A percentile compares a stretch with the other conserved stretches of the same genome.
These are phyloP conservation scores for Dissophora globulifera DNA, from an alignment of 192 early-diverging fungal species.

Conservation along the genomic window DNA sequence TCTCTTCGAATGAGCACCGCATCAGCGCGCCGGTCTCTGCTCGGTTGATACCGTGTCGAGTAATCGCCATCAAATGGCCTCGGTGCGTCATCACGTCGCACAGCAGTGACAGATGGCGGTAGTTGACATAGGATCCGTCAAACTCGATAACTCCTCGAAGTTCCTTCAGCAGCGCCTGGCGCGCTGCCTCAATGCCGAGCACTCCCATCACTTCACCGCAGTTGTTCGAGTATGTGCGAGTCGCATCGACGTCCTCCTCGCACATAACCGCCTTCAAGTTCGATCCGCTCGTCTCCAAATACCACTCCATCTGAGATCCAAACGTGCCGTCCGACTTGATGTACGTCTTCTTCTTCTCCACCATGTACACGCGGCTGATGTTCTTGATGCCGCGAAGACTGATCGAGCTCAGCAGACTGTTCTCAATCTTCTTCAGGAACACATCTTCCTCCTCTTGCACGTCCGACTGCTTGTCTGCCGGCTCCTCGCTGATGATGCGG, in stretches of 20 bases:
- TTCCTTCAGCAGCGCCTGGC: conserved; percentile 89
- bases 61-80: conserved; percentile 95
- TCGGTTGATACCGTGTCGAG: conserved; percentile 97
- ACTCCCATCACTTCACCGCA: conserved; percentile 92
- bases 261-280: conserved; percentile 90
- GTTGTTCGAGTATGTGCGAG: conserved; percentile 89
- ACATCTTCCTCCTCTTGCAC: conserved; percentile 87
- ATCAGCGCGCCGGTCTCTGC: conserved; percentile 94
- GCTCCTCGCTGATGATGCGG: conserved; percentile 80
- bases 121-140: conserved; percentile 98
- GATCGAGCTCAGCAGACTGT: conserved; percentile 86
- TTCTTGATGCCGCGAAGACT: conserved; percentile 88
- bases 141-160: conserved; percentile 93
- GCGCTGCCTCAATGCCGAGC: conserved; percentile 97
- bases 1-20: conserved; percentile 98
- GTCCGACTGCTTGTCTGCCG: conserved; percentile 63
- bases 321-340: conserved; percentile 72
- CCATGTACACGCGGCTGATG: conserved; percentile 88
- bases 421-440: conserved; percentile 88
- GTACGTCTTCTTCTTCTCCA: conserved; percentile 62
- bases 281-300: conserved; percentile 94
- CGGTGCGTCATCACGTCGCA: conserved; percentile 97
- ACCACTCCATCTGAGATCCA: conserved; percentile 72
- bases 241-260: conserved; percentile 84
- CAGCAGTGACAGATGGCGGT: conserved; percentile 94